phyloP scores from a whole-genome alignment of 2,329 filamentous ascomycete species.

The Golovinomyces cichoracearum region DNA sequence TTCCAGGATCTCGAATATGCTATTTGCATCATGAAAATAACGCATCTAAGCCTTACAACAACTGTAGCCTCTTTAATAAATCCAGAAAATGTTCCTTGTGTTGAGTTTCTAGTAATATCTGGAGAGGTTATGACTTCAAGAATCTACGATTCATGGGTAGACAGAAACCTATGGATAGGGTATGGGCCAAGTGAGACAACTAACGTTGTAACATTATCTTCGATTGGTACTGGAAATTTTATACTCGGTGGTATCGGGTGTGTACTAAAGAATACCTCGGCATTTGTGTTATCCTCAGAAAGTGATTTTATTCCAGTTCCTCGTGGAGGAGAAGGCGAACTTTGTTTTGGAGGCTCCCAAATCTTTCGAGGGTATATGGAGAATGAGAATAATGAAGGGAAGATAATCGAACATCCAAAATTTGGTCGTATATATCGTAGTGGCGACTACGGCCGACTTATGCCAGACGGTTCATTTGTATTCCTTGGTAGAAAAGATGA shows the following conservation, averaged over 20 bases:
- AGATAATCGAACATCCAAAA: conserved; percentile 40
- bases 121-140: conserved; percentile 54
- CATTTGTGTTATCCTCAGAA: conserved; percentile 17
- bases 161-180: conserved; percentile 44
- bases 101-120: conserved; percentile 53
- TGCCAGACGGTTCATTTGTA: conserved; percentile 48
- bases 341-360: conserved; percentile 70
- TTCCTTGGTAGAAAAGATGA: conserved; percentile 51
- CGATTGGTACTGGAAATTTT: conserved; percentile 29
- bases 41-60: conserved; percentile 64
- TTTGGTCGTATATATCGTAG: conserved; percentile 58
- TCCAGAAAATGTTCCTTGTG: conserved; percentile 39
- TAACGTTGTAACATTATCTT: conserved; percentile 58
- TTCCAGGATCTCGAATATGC: conserved; percentile 45
- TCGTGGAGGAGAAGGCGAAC: conserved; percentile 48
- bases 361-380: conserved; percentile 52
- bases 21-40: conserved; percentile 37
- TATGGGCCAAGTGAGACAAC: conserved; percentile 73
- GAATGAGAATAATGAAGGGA: conserved; percentile 32
- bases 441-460: conserved; percentile 56
- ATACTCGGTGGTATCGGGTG: conserved; percentile 51
- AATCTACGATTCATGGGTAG: conserved; percentile 44
- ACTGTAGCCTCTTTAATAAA: conserved; percentile 56
- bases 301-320: conserved; percentile 29
- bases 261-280: conserved; percentile 48